Percentiles rank a stretch among this genome's conserved stretches.
These are phyloP conservation scores for Meira nashicola DNA, from an alignment of 1,284 basidiomycete species.

Conservation along the genomic window DNA sequence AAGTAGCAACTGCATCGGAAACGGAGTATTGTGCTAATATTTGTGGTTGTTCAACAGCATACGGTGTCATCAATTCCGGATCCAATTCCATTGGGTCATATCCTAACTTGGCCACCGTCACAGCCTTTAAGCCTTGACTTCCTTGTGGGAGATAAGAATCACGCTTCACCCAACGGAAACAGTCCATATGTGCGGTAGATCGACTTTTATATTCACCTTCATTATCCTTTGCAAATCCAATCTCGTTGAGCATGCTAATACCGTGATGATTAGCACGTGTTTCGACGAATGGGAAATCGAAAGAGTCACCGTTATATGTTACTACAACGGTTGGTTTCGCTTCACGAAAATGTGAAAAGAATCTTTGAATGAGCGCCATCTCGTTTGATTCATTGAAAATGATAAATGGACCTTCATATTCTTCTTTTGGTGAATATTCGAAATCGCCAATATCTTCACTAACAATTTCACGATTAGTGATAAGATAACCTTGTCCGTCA, in stretches of 20 bases:
- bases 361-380: constrained; percentile 69
- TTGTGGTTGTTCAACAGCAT: constrained; percentile 94
- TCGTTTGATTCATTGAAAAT: constrained; percentile 94
- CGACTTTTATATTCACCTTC: constrained; percentile 95
- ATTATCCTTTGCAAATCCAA: constrained; percentile 80
- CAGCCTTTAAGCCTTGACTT: constrained; percentile 95
- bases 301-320: constrained; percentile 98
- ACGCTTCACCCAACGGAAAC: constrained; percentile 98
- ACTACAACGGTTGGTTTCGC: constrained; percentile 94
- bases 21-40: constrained; percentile 95
- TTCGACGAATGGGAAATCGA: constrained; percentile 98
- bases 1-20: constrained; percentile 98
- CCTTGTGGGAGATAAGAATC: constrained; percentile 99
- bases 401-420: constrained; percentile 93
- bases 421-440: constrained; percentile 96
- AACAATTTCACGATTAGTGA: constrained; percentile 96
- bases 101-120: constrained; percentile 91
- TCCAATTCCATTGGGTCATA: constrained; percentile 97
- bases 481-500: constrained; percentile 88
- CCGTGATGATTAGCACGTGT: constrained; percentile 81
- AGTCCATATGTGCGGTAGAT: constrained; percentile 96
- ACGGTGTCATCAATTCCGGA: constrained; percentile 99
- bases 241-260: constrained; percentile 94
- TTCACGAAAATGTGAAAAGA: constrained; percentile 90
- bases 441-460: constrained; percentile 97